Evolutionary conservation across 768 basidiomycete genomes (phyloP), one percentile per base, ranked within the genome.

Genomic region (Suillus plorans): DNA sequence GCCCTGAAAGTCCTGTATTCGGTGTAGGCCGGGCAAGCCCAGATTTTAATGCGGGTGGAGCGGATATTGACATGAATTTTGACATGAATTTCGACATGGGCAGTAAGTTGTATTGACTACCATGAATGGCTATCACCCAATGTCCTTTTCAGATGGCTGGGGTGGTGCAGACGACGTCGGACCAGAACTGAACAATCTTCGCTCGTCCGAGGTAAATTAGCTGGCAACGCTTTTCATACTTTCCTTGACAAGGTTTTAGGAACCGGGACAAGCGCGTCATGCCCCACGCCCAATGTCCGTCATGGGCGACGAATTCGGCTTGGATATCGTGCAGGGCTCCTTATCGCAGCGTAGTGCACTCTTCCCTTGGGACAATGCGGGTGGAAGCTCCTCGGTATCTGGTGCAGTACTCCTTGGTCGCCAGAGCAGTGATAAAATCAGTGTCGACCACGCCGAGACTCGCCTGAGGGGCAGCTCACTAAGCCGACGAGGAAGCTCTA

Each of bases 331-430:
- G 42, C 72, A 78, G 36, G 78, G 80, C 47, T 74, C 74, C 39
- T 73, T 76, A 49, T 90, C 90, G 22, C 90, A 91, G 70, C 80
- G 83, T 41, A 90, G 86, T 67, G 86, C 88, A 10, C 72, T 93
- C 37, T 92, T 92, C 72, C 92, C 92, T 6, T 94, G 92, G 92
- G 91, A 94, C 70, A 84, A 93, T 72, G 91, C 91, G 5, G 89
- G 87, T 1, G 80, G 79, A 47, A 90, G 88, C 60, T 89, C 89
- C 1, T 87, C 84, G 39, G 79, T 77, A 31, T 68, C 70, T 39
- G 84, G 76, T 31, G 76, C 71, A 20, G 79, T 77, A 42, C 77
- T 76, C 25, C 63, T 72, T 16, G 73, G 68, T 8, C 61, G 64
- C 41, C 69, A 73, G 57, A 80, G 79, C 49, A 84, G 80, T 67